Evolutionary conservation across 164 flowering plant genomes (phyloP), one percentile per base, ranked within the genome.

Genomic region (Macadamia integrifolia): DNA sequence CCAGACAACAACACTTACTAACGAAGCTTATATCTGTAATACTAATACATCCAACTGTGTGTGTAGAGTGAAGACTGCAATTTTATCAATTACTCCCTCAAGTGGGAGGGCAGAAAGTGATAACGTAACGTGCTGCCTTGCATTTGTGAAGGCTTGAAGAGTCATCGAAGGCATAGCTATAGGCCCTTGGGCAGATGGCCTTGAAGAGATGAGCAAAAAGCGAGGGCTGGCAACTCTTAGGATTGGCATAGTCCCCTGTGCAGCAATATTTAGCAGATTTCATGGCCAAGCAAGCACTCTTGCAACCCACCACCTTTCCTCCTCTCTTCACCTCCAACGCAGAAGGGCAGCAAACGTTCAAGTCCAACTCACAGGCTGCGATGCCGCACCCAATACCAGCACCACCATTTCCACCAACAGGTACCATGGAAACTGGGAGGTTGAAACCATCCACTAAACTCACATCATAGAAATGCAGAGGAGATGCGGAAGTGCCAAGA

Each of bases 51-150:
- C 40, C 40, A 35, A 35, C 40, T 35, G 3, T 23, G 3, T 35
- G 40, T 35, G 40, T 2, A 2, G 40, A 5, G 40, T 35, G 40
- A 35, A 35, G 40, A 35, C 5, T 35, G 40, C 40, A 35, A 35
- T 5, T 2, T 35, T 35, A 35, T 35, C 40, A 35, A 17, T 42
- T 8, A 14, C 8, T 17, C 43, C 52, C 8, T 42, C 55, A 61
- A 43, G 78, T 71, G 1, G 97, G 90, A 70, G 98, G 98, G 77
- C 97, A 94, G 73, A 94, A 94, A 56, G 92, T 90, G 80, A 94
- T 82, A 9, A 90, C 79, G 73, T 91, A 94, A 1, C 96, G 71
- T 0, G 96, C 74, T 28, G 98, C 97, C 76, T 93, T 79, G 80
- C 98, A 94, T 71, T 76, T 85, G 75, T 83, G 87, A 31, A 94